Conservation (phyloP, 495 filamentous ascomycete genomes). For the Lophium mytilinum region DNA sequence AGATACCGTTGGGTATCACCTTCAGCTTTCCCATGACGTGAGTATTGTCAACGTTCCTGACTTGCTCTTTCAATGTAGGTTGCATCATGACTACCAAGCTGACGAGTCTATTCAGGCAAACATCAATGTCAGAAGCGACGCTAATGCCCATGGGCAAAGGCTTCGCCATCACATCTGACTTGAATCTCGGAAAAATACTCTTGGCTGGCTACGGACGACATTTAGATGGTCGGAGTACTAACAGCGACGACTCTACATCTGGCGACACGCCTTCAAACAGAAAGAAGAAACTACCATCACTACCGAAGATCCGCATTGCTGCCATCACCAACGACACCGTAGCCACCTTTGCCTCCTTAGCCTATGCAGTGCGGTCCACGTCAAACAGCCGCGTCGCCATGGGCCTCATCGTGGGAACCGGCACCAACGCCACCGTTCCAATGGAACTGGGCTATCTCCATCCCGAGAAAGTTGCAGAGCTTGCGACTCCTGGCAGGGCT, state of each 20-base stretch:
- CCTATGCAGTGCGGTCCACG: slow-evolving; percentile 54
- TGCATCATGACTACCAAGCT: too few relatives aligned
- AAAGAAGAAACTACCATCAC: slow-evolving; percentile 38
- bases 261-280: slow-evolving; percentile 30
- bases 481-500: slow-evolving; percentile 3
- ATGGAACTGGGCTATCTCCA: slow-evolving; percentile 58
- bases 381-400: slow-evolving; percentile 66
- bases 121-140: slow-evolving; percentile 63
- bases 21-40: slow-evolving; percentile 74
- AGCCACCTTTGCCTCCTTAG: slow-evolving; percentile 68
- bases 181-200: slow-evolving; percentile 64
- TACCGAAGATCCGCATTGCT: slow-evolving; percentile 61
- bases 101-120: slow-evolving; percentile 47
- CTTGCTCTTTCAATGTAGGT: background rate
- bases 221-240: slow-evolving; percentile 37
- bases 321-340: slow-evolving; percentile 79
- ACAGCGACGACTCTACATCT: slow-evolving; percentile 25
- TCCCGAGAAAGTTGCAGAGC: slow-evolving; percentile 26
- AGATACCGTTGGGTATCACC: slow-evolving; percentile 69
- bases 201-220: slow-evolving; percentile 59
- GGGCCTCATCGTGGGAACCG: slow-evolving; percentile 77
- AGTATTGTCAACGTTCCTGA: slow-evolving; percentile 15
- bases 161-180: slow-evolving; percentile 64
- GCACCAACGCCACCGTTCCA: slow-evolving; percentile 74
- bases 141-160: slow-evolving; percentile 87